These are phyloP conservation scores for Fusarium ramigenum DNA, from an alignment of 2,329 filamentous ascomycete species.

Conservation along the genomic window DNA sequence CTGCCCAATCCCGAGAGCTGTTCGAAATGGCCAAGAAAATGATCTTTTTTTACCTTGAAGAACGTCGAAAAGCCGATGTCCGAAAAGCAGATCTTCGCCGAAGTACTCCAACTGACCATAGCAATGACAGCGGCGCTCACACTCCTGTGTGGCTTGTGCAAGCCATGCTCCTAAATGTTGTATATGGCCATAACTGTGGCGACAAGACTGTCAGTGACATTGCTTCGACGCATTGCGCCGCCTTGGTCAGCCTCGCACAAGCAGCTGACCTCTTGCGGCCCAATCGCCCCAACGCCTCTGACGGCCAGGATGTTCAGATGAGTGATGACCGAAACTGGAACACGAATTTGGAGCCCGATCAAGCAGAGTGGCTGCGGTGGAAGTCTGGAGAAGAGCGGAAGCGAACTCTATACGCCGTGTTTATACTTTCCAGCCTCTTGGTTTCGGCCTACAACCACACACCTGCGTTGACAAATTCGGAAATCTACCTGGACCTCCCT, in stretches of 20 bases:
- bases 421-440: slow-evolving; percentile 88
- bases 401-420: slow-evolving; percentile 89
- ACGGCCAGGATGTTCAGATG: slow-evolving; percentile 66
- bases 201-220: slow-evolving; percentile 92
- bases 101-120: slow-evolving; percentile 59
- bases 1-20: slow-evolving; percentile 79
- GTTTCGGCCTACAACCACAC: slow-evolving; percentile 94
- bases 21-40: slow-evolving; percentile 96
- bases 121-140: slow-evolving; percentile 70
- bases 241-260: slow-evolving; percentile 88
- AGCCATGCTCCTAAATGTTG: slow-evolving; percentile 94
- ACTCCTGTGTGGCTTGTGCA: slow-evolving; percentile 96
- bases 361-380: slow-evolving; percentile 81
- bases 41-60: slow-evolving; percentile 92
- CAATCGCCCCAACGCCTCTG: slow-evolving; percentile 55
- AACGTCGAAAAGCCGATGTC: slow-evolving; percentile 86
- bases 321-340: slow-evolving; percentile 61
- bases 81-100: slow-evolving; percentile 68
- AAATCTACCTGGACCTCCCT: slow-evolving; percentile 87
- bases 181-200: slow-evolving; percentile 94
- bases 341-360: slow-evolving; percentile 60
- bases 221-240: slow-evolving; percentile 89
- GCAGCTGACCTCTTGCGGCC: slow-evolving; percentile 77
- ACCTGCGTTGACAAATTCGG: slow-evolving; percentile 91
- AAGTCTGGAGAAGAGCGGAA: slow-evolving; percentile 90